These are phyloP conservation scores for Piper longum DNA, from an alignment of 164 flowering plant genomes.

Conservation along the genomic window DNA sequence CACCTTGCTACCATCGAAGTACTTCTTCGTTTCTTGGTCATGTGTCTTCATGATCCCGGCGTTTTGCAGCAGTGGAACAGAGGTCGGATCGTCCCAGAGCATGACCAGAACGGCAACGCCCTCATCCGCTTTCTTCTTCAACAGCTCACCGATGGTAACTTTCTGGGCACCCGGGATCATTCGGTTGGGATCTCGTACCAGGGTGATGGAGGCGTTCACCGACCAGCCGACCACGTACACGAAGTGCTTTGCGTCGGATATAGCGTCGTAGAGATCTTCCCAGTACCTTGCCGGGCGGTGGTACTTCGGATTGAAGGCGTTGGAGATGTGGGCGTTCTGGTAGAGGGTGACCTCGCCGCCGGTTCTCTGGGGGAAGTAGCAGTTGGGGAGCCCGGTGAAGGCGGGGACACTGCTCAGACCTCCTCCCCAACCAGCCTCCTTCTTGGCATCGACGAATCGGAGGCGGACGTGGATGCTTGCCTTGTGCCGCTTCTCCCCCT, in stretches of 20 bases:
- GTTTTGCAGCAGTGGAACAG: constrained; percentile 12
- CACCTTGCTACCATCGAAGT: constrained; percentile 86
- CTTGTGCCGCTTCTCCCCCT: constrained; percentile 57
- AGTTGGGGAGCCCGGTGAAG: constrained; percentile 63
- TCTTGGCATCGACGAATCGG: constrained; percentile 54
- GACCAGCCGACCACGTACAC: constrained; percentile 95
- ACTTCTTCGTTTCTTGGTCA: constrained; percentile 90
- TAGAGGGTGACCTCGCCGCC: constrained; percentile 81
- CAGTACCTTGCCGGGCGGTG: constrained; percentile 89
- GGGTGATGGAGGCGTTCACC: constrained; percentile 70
- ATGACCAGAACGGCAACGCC: constrained; percentile 90
- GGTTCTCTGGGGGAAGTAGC: constrained; percentile 85
- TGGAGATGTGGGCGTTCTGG: constrained; percentile 94
- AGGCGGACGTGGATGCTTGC: constrained; percentile 53
- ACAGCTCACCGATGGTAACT: constrained; percentile 65
- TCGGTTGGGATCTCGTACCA: constrained; percentile 44
- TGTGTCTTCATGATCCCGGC: constrained; percentile 82
- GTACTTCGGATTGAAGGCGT: constrained; percentile 56
- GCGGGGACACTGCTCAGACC: constrained; percentile 84
- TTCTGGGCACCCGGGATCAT: constrained; percentile 10
- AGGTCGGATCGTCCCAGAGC: constrained; percentile 97
- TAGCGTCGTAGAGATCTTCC: constrained; percentile 71
- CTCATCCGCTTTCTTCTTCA: constrained; percentile 80
- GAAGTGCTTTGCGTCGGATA: constrained; percentile 57
- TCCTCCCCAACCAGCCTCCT: constrained; percentile 32